Conservation (phyloP, 495 filamentous ascomycete species). For the Aspergillus affinis region DNA sequence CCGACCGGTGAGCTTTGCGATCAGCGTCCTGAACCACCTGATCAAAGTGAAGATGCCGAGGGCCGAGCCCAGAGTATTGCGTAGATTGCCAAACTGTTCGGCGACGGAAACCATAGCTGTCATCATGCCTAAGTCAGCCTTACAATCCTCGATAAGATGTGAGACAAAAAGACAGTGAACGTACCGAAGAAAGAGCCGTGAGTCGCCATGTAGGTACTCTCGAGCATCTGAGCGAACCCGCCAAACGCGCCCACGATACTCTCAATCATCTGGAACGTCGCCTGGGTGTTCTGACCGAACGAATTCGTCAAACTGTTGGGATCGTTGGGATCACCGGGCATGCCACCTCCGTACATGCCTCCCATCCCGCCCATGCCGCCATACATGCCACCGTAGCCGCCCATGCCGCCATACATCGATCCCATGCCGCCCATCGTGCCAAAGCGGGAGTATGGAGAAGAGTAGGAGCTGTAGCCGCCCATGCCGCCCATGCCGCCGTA, state of each 20-base stretch:
- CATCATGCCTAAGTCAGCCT: conserved; percentile 17
- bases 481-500: too few species aligned
- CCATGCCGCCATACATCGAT: conserved; percentile 57
- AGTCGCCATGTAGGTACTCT: conserved; percentile 99
- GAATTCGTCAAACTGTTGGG: conserved; percentile 88
- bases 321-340: conserved; percentile 74
- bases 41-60: conserved; percentile 94
- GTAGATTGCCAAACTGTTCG: conserved; percentile 91
- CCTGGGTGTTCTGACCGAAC: conserved; percentile 87
- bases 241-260: conserved; percentile 96
- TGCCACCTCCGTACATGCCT: conserved; percentile 55
- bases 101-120: conserved; percentile 97
- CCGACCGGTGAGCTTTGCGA: conserved; percentile 93
- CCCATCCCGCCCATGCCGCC: conserved; percentile 57
- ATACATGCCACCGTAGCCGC: conserved; percentile 48
- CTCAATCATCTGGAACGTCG: conserved; percentile 99
- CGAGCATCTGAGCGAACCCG: conserved; percentile 98
- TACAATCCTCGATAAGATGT: neutral
- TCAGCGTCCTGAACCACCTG: conserved; percentile 85
- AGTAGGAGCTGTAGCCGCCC: conserved; percentile 54
- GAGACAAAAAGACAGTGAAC: conserved; percentile 29
- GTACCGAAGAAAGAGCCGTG: conserved; percentile 98
- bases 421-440: conserved; percentile 57
- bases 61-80: conserved; percentile 92
- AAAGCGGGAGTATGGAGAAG: conserved; percentile 67